Evolutionary conservation across 2,329 filamentous ascomycete genomes (phyloP), one percentile per base, ranked within the genome.

Genomic region (Botrytis fragariae): DNA sequence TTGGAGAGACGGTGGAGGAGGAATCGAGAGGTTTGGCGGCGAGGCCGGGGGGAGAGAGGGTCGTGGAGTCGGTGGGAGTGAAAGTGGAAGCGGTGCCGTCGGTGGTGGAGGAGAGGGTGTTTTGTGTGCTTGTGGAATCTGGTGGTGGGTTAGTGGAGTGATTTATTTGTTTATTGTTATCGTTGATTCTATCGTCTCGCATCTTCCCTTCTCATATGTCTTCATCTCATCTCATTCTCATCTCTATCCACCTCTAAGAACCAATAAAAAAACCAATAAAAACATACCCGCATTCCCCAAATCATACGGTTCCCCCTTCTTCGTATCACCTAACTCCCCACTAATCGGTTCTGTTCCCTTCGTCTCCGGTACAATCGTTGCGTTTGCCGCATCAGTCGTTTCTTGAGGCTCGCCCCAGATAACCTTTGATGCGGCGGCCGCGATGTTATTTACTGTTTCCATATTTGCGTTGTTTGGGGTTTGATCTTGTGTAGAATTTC

Each of bases 231-330:
- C 25, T 25, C 9, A 4, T 35, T 16, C 18, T 9, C 44, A 45
- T 20, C 18, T 10, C n/a, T 12, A 51, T 6, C 25, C 4, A 63
- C n/a, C n/a, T 0, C n/a, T n/a, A n/a, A n/a, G n/a, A n/a, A n/a
- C n/a, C n/a, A n/a, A n/a, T n/a, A n/a, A n/a, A n/a, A n/a, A n/a
- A n/a, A n/a, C n/a, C n/a, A n/a, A n/a, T n/a, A n/a, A n/a, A n/a
- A n/a, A 70, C 72, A 18, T 25, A 73, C 72, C 65, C 16, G 89
- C 86, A 81, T 96, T 96, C 67, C 93, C 93, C 73, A 89, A 89
- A 80, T 96, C 93, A 78, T 90, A 97, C 0, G 93, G 93, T 81
- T 95, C 91, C 20, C 88, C 89, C 61, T 85, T 86, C 37, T 87
- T 86, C 7, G 92, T 91, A 80, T 91, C 84, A 57, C 93, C 93